Conservation (phyloP, 495 filamentous ascomycete genomes). For the Aspergillus olivimuriae region DNA sequence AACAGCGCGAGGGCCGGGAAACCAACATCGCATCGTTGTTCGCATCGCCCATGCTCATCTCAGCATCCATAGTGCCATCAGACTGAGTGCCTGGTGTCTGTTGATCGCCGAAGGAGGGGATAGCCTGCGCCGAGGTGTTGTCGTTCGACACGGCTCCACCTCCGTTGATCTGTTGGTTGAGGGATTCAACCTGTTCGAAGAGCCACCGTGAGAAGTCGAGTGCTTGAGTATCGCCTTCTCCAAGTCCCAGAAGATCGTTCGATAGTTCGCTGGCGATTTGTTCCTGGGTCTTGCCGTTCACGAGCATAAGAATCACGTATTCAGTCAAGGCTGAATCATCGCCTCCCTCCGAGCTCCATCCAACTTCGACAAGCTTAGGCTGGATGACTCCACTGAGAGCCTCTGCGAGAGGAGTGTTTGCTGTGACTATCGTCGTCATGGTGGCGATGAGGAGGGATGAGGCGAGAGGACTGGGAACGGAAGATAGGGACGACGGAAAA, state of each 20-base stretch:
- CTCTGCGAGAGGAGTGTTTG: constrained; percentile 73
- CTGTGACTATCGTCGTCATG: constrained; percentile 69
- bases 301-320: constrained; percentile 95
- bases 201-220: constrained; percentile 85
- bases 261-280: constrained; percentile 86
- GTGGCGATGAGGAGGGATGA: constrained; percentile 2
- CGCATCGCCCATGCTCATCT: constrained; percentile 74
- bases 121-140: constrained; percentile 20
- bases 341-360: constrained; percentile 74
- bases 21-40: constrained; percentile 63
- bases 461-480: too few relatives aligned
- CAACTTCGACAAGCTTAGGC: constrained; percentile 91
- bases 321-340: constrained; percentile 85
- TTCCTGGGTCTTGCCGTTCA: constrained; percentile 84
- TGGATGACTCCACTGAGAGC: constrained; percentile 74
- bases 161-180: constrained; percentile 59
- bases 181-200: constrained; percentile 69
- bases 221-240: constrained; percentile 74
- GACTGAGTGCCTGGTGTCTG: constrained; percentile 12
- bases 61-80: constrained; percentile 47
- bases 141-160: constrained; percentile 17
- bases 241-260: constrained; percentile 77
- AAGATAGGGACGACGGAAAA: too few relatives aligned
- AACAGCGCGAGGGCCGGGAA: background rate
- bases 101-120: constrained; percentile 30